Evolutionary conservation across 805 yeast species (phyloP), one percentile per base, ranked within the genome.

Genomic region (Saccharomycopsis sp.): DNA sequence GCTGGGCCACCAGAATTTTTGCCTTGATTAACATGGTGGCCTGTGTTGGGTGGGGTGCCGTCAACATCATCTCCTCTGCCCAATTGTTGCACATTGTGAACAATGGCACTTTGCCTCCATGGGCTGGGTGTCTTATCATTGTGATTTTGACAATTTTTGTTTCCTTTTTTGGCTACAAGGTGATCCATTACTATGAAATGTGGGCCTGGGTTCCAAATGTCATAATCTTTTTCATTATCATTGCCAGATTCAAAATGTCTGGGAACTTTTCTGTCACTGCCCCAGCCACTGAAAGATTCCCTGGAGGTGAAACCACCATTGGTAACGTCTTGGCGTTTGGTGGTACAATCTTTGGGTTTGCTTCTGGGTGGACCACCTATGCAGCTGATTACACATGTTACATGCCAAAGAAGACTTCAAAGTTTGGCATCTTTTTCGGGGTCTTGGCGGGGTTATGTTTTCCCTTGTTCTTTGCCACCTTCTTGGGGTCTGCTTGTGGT

Each of bases 31-130:
- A 87, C 56, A 72, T 77, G 54, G 60, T 88, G 48, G 88, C 95
- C 16, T 84, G 95, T 71, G 75, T 86, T 42, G 95, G 96, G 53
- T 87, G 96, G 96, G 83, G 92, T 62, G 85, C 95, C 10, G 92
- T 86, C 36, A 88, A 88, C 62, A 83, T 83, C 48, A 82, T 86
- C 74, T 81, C 86, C 21, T 76, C 92, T 30, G 95, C 95, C 18
- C 92, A 83, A 59, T 64, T 86, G 48, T 66, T 87, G 45, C 77
- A 80, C 62, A 75, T 81, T 56, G 80, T 88, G 46, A 85, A 85
- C 65, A 61, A 64, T 38, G 67, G 66, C 29, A 64, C 64, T 20
- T 65, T 80, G 51, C 96, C 96, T 30, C 82, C 89, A 29, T 83
- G 94, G 92, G 96, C 86, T 29, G 96, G 92, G 26, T 80, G 94